Conservation (phyloP, 1,284 basidiomycete species). For the Pisolithus thermaeus region DNA sequence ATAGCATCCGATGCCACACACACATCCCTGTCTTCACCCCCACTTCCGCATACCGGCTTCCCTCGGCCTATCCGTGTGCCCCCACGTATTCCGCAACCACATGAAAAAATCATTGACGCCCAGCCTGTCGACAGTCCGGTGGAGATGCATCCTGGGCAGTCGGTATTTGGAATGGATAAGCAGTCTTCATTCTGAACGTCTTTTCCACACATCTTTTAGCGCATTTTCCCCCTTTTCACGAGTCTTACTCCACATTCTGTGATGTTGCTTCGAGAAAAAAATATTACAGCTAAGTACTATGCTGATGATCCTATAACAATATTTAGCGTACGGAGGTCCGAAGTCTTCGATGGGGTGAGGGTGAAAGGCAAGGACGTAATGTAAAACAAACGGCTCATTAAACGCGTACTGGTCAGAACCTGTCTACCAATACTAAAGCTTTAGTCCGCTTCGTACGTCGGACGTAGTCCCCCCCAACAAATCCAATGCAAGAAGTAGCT, state of each 20-base stretch:
- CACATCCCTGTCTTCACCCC: constrained; percentile 6
- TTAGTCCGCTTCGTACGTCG: not conserved
- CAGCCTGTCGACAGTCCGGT: constrained; percentile 25
- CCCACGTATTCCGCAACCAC: constrained; percentile 5
- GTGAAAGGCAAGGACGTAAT: no score
- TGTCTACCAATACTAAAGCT: not conserved
- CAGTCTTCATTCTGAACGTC: not conserved
- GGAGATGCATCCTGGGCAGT: constrained; percentile 17
- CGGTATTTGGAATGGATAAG: constrained; percentile 6
- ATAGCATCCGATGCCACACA: constrained; percentile 14
- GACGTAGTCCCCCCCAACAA: constrained; percentile 45
- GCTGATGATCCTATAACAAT: no score
- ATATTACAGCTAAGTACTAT: no score
- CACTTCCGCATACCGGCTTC: constrained; percentile 4
- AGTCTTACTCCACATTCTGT: no score
- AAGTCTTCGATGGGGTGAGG: no score
- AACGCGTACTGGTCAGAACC: not conserved
- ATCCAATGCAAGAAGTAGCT: constrained; percentile 70
- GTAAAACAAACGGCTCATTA: no score
- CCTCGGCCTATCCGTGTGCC: constrained; percentile 10
- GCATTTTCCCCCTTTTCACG: no score
- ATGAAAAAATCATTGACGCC: constrained; percentile 17
- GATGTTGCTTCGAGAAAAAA: no score
- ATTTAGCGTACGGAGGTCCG: no score
- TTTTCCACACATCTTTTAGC: no score